These are phyloP conservation scores for Pythium inflatum DNA, from an alignment of 352 stramenopile species.

Conservation along the genomic window DNA sequence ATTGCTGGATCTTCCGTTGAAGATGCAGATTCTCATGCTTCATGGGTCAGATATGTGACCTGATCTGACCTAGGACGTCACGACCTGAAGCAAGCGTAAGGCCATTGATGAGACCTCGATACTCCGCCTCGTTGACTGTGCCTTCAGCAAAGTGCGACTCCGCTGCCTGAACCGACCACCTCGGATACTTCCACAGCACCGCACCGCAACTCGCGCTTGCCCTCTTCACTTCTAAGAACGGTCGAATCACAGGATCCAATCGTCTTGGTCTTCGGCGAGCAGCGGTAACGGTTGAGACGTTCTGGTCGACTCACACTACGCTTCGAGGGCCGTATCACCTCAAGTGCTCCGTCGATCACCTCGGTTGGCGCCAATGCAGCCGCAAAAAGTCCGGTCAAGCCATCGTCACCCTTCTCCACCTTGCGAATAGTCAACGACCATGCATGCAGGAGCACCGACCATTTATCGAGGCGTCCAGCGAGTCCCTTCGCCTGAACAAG, in stretches of 20 bases:
- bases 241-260: slow-evolving; percentile 23
- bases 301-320: not conserved
- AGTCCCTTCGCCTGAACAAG: too few species aligned
- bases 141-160: slow-evolving; percentile 11
- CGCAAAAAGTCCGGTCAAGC: slow-evolving; percentile 2
- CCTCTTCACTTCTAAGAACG: slow-evolving; percentile 18
- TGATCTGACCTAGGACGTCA: too few species aligned
- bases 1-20: too few species aligned
- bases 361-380: slow-evolving; percentile 14
- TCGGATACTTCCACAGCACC: slow-evolving; percentile 10
- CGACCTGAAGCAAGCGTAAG: not conserved
- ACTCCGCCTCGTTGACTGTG: slow-evolving; percentile 30
- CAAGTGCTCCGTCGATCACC: slow-evolving; percentile 3
- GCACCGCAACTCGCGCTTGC: slow-evolving; percentile 8
- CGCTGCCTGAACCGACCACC: not conserved
- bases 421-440: not conserved
- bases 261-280: not conserved
- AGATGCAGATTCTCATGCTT: too few species aligned
- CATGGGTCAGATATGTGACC: too few species aligned
- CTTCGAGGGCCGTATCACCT: slow-evolving; percentile 18
- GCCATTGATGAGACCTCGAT: slow-evolving; percentile 11
- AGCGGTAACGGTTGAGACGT: not conserved
- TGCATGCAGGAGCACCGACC: too few species aligned
- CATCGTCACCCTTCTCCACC: slow-evolving; percentile 13
- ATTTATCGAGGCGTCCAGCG: too few species aligned